Percentiles rank a stretch among this genome's conserved stretches.
These are phyloP conservation scores for Cladophialophora chaetospira DNA, from an alignment of 2,329 filamentous ascomycete species.

Conservation along the genomic window DNA sequence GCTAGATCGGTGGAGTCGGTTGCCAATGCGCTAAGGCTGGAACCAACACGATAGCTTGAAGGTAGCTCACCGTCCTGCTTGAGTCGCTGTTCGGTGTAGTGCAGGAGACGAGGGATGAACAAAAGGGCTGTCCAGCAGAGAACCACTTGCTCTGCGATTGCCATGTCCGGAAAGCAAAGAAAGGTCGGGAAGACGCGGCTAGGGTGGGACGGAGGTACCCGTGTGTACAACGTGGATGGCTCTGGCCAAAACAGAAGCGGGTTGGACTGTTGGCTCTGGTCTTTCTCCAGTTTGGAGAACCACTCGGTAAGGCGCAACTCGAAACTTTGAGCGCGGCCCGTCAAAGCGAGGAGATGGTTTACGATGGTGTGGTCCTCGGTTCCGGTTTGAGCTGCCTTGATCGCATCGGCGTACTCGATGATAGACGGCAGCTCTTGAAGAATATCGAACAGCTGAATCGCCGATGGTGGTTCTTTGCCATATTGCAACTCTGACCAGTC, in stretches of 20 bases:
- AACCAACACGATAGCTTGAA: neutral
- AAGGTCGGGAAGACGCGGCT: slow-evolving; percentile 7
- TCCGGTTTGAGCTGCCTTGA: neutral
- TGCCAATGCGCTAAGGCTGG: neutral
- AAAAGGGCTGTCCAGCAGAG: slow-evolving; percentile 9
- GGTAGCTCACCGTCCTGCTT: neutral
- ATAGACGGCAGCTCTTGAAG: slow-evolving; percentile 6
- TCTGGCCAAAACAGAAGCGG: slow-evolving; percentile 4
- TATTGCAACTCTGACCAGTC: neutral
- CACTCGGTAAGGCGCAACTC: slow-evolving; percentile 1
- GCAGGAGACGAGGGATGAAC: neutral
- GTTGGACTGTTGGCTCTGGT: neutral
- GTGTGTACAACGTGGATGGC: slow-evolving; percentile 1
- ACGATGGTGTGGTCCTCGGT: neutral
- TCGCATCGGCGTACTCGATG: slow-evolving; percentile 16
- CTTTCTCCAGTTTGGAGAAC: neutral
- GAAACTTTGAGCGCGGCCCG: neutral
- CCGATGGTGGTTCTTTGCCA: neutral
- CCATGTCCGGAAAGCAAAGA: slow-evolving; percentile 12
- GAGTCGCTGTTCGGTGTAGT: neutral
- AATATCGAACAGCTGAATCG: slow-evolving; percentile 15
- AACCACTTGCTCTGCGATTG: slow-evolving; percentile 16
- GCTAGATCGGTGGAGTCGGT: slow-evolving; percentile 1
- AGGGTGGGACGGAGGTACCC: slow-evolving; percentile 4
- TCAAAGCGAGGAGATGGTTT: neutral